These are phyloP conservation scores for Phytopythium boreale DNA, from an alignment of 352 stramenopile species.

Conservation along the genomic window DNA sequence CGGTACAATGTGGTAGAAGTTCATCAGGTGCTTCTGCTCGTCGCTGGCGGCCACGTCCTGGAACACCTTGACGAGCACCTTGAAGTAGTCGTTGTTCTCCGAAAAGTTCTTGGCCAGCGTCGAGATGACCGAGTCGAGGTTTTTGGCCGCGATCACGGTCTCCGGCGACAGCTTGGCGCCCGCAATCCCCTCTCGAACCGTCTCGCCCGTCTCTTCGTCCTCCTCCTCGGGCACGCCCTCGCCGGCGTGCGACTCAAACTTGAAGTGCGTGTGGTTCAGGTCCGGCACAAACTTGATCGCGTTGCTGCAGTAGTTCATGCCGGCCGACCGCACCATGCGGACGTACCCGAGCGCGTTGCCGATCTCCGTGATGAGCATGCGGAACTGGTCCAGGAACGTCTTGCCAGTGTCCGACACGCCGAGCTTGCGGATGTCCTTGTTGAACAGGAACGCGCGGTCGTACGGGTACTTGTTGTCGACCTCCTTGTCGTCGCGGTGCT, in stretches of 20 bases:
- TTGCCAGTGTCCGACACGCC: constrained; percentile 83
- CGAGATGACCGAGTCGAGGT: constrained; percentile 85
- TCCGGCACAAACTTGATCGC: constrained; percentile 92
- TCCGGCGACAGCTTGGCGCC: constrained; percentile 74
- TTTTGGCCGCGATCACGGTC: constrained; percentile 80
- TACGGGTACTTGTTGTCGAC: constrained; percentile 94
- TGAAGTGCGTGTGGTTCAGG: constrained; percentile 85
- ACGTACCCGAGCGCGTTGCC: constrained; percentile 93
- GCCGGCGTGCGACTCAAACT: constrained; percentile 71
- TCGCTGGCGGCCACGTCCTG: constrained; percentile 85
- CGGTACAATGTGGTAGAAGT: constrained; percentile 91
- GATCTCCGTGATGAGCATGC: constrained; percentile 91
- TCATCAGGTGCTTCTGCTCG: constrained; percentile 89
- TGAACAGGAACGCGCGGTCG: constrained; percentile 88
- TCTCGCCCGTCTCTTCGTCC: constrained; percentile 52
- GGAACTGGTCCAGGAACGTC: constrained; percentile 90
- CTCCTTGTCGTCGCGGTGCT: constrained; percentile 85
- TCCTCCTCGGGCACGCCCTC: constrained; percentile 53
- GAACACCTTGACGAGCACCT: constrained; percentile 87
- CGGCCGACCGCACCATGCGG: constrained; percentile 90
- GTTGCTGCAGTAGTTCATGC: constrained; percentile 92
- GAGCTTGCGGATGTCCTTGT: constrained; percentile 89
- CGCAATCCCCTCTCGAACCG: constrained; percentile 39
- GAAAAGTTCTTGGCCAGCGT: constrained; percentile 89
- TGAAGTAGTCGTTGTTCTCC: constrained; percentile 93